phyloP scores from a whole-genome alignment of 179 eudicot species.

The Carnegiea gigantea region DNA sequence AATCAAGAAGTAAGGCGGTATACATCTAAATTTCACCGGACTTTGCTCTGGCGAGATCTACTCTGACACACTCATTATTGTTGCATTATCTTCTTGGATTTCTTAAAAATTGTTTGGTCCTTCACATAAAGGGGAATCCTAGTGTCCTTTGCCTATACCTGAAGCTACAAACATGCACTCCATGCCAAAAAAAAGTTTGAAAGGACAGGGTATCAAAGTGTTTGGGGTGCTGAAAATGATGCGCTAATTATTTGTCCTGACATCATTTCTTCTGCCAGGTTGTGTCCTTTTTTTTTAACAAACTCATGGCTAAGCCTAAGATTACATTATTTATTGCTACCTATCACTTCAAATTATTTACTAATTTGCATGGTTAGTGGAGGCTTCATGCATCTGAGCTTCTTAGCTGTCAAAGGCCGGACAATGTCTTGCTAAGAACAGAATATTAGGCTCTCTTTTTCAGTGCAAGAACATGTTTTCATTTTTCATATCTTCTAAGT shows the following conservation, averaged over 20 bases:
- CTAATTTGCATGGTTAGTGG: conserved; percentile 33
- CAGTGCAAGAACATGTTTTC: too few species aligned
- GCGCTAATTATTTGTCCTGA: conserved; percentile 34
- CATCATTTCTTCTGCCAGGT: conserved; percentile 29
- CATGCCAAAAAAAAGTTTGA: conserved; percentile 25
- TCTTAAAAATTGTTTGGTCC: not conserved
- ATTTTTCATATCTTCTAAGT: too few species aligned
- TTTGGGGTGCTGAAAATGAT: conserved; percentile 12
- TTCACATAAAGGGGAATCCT: not conserved
- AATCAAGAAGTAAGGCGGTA: not conserved
- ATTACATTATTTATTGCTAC: conserved; percentile 22
- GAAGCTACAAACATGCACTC: conserved; percentile 29
- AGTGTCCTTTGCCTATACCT: conserved; percentile 21
- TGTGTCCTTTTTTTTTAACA: conserved; percentile 13
- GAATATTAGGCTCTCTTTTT: not conserved
- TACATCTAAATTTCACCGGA: not conserved
- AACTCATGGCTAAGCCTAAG: not conserved
- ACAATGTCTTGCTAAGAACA: not conserved
- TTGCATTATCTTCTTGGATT: not conserved
- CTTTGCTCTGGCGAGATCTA: not conserved
- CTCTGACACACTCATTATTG: not conserved
- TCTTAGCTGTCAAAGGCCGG: conserved; percentile 28
- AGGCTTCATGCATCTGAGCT: conserved; percentile 30
- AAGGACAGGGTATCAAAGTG: conserved; percentile 11
- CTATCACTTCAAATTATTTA: not conserved